Evolutionary conservation across 768 basidiomycete species (phyloP), one percentile per base, ranked within the genome.

Genomic region (Psilocybe cubensis): DNA sequence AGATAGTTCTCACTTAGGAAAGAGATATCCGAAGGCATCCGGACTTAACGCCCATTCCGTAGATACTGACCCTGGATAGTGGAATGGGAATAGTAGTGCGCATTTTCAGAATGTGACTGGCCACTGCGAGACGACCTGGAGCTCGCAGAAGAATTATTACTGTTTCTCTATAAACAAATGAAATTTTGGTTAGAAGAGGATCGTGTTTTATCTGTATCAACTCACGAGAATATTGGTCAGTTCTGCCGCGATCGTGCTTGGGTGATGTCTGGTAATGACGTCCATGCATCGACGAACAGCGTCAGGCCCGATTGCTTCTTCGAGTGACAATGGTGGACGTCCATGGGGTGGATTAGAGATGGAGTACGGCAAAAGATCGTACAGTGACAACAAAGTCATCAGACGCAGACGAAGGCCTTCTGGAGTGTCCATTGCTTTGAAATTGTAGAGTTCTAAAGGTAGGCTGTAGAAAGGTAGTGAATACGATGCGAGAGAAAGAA

Each of bases 281-380:
- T 63, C 60, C 10, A 73, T 53, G 35, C 70, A 68, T 11, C 63
- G 67, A 31, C 65, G 61, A 35, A 73, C 54, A 18, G 67, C 60
- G 4, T 67, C 63, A 7, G 67, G 58, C 11, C 68, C 65, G 33
- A 71, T 64, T 4, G 67, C 72, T 41, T 65, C 61, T 23, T 67
- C 64, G 7, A 73, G 54, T 25, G 66, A 63, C 31, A 66, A 28
- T 3, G 72, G 72, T 18, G 66, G 58, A 29, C 54, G 52, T 3
- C 66, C 65, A 40, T 63, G 56, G 3, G 70, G 70, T 17, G 72
- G 70, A 28, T 66, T 65, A 14, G 69, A 70, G 14, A 73, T 68
- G 2, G 72, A 70, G 54, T 73, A 67, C 3, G 72, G 72, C 2
- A 73, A 63, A 14, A 71, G 62, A 33, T 71, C 72, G 54, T 73